Evolutionary conservation across 139 green algal genomes (phyloP), one percentile per base, ranked within the genome.

Genomic region (Volvox reticuliferus): DNA sequence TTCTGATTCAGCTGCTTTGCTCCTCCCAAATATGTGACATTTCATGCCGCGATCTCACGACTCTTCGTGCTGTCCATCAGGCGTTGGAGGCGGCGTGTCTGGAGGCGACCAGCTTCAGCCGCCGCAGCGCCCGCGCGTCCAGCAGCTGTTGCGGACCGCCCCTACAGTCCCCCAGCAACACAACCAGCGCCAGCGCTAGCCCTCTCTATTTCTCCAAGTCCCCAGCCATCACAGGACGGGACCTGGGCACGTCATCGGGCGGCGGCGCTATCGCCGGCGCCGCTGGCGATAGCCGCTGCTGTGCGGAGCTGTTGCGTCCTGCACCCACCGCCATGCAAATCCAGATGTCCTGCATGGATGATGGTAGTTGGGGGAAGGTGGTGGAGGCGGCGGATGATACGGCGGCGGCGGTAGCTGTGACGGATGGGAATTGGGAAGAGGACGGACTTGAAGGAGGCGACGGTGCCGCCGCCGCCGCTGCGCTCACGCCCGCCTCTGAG

Each of bases 51-150:
- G n/a, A n/a, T 55, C 44, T 55, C 44, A 55, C 44, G 44, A 55
- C 44, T 55, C 9, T 14, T 14, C 44, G 44, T 55, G 44, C 44
- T 5, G 44, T 55, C 44, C 44, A 30, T 2, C 67, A 77, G 68
- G 63, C 76, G 33, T 32, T 94, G n/a, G 78, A 92, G 26, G 33
- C 65, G 1, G 83, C 79, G 1, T 91, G 55, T 73, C 9, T 90
- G 36, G n/a, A 63, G 30, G 73, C 26, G 62, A 79, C 33, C 36
- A 33, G 44, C 79, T 63, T 0, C 37, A 90, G 65, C 37, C 69
- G 62, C 50, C 32, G n/a, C 84, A 55, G 61, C 79, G 68, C 37
- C 65, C 67, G n/a, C 82, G 24, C 62, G n/a, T 67, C 68, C 26
- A 63, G 77, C 63, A 67, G 87, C 89, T 19, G 69, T 75, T 76